phyloP scores from a whole-genome alignment of 2,329 filamentous ascomycete species.

The Trichoderma sp. region DNA sequence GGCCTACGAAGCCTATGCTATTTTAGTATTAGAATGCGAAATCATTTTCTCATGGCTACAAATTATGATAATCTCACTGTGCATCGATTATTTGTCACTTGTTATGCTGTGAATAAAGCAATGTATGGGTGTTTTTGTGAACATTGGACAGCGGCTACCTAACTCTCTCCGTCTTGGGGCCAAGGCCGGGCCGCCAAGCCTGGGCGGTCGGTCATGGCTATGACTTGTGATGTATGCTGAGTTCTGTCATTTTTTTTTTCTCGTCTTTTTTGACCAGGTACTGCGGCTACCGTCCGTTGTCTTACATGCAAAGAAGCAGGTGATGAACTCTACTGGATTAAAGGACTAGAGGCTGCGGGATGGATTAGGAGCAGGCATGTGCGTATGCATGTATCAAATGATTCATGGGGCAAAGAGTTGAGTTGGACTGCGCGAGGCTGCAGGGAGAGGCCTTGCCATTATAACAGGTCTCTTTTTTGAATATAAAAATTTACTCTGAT shows the following conservation, averaged over 20 bases:
- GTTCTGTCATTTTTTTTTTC: conserved; percentile 1
- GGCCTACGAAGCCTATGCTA: conserved; percentile 13
- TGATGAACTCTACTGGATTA: not conserved
- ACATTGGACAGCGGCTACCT: not conserved
- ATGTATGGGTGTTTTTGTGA: not conserved
- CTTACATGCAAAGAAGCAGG: not conserved
- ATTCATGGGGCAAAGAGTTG: not conserved
- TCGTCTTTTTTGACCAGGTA: too few species aligned
- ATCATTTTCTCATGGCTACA: conserved; percentile 7
- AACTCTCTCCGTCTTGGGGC: not conserved
- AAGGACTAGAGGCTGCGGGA: not conserved
- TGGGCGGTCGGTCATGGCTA: not conserved
- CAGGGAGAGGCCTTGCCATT: not conserved
- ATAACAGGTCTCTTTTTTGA: not conserved
- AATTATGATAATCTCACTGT: not conserved
- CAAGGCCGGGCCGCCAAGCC: not conserved
- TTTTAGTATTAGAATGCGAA: conserved; percentile 22
- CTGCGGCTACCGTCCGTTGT: not conserved
- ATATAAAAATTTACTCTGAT: not conserved
- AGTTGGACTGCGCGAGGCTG: not conserved
- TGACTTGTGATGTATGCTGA: not conserved
- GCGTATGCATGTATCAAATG: too few species aligned
- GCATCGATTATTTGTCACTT: not conserved
- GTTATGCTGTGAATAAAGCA: not conserved
- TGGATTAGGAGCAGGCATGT: not conserved